Conservation (phyloP, 1,284 basidiomycete genomes). For the Cryptococcus jaspeensis region DNA sequence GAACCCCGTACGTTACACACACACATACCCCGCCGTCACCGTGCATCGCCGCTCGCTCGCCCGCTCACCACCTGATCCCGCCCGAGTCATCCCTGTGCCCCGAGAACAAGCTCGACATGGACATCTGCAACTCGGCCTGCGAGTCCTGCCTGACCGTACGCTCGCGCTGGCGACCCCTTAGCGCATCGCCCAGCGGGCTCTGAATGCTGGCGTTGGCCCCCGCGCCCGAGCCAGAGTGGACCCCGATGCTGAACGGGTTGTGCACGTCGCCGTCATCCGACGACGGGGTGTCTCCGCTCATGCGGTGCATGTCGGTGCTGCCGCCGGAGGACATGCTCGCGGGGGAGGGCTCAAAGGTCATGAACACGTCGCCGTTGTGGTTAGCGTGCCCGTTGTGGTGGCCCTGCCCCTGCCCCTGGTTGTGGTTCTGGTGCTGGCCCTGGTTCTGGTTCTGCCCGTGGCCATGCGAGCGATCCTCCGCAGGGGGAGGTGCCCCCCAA, state of each 20-base stretch:
- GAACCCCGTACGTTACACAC: too few species aligned
- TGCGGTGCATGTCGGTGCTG: slow-evolving; percentile 23
- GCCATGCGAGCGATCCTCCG: not conserved
- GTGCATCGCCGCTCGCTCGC: slow-evolving; percentile 6
- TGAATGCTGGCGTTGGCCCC: slow-evolving; percentile 4
- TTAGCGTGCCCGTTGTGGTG: slow-evolving; percentile 3
- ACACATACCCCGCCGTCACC: too few species aligned
- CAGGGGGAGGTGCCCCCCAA: slow-evolving; percentile 3
- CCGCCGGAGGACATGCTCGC: slow-evolving; percentile 25
- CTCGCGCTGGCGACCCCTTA: slow-evolving; percentile 15
- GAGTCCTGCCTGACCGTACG: slow-evolving; percentile 25
- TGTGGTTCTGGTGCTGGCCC: not conserved
- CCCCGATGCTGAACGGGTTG: too few species aligned
- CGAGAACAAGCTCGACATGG: slow-evolving; percentile 32
- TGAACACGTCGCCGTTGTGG: slow-evolving; percentile 20
- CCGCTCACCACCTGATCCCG: slow-evolving; percentile 24
- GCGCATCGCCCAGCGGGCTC: slow-evolving; percentile 12
- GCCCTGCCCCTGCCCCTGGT: not conserved
- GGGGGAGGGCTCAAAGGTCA: slow-evolving; percentile 34
- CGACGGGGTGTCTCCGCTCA: slow-evolving; percentile 19
- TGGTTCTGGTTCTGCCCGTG: slow-evolving; percentile 1
- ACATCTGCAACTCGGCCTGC: slow-evolving; percentile 29
- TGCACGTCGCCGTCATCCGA: slow-evolving; percentile 21
- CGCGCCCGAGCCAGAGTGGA: slow-evolving; percentile 3
- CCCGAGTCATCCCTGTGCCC: slow-evolving; percentile 17